phyloP scores from a whole-genome alignment of 257 asterid genomes.

The Capsicum rhomboideum region DNA sequence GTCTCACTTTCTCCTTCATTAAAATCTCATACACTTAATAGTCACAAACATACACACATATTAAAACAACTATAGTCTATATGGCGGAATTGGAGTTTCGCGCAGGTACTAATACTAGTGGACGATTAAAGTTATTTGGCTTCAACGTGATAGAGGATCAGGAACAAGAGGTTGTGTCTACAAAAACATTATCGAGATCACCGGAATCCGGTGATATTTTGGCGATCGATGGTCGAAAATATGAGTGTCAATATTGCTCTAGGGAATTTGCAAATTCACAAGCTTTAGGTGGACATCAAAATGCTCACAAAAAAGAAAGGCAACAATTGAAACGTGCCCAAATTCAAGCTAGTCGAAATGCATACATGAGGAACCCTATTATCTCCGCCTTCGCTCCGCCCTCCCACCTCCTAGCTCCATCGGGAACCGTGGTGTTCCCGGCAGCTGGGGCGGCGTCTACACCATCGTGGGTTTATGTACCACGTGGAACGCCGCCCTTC shows the following conservation, averaged over 20 bases:
- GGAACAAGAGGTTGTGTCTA: conserved; percentile 35
- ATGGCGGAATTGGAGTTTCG: conserved; percentile 58
- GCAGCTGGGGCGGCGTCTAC: conserved; percentile 3
- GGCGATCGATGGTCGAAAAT: conserved; percentile 63
- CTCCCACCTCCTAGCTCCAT: conserved; percentile 60
- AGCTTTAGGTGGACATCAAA: conserved; percentile 96
- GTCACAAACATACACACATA: neutral
- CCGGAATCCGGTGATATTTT: conserved; percentile 34
- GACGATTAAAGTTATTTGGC: conserved; percentile 74
- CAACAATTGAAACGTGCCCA: conserved; percentile 92
- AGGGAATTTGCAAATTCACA: conserved; percentile 94
- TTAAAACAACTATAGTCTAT: neutral
- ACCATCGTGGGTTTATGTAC: conserved; percentile 69
- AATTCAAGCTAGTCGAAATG: conserved; percentile 75
- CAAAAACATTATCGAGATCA: conserved; percentile 26
- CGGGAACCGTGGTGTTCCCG: conserved; percentile 30
- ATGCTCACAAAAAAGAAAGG: conserved; percentile 91
- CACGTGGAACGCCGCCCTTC: conserved; percentile 55
- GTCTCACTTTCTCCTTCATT: conserved; percentile 1
- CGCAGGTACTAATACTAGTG: conserved; percentile 12
- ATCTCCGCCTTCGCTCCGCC: conserved; percentile 80
- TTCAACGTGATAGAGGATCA: conserved; percentile 49
- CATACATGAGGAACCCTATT: conserved; percentile 89
- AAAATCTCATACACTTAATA: neutral
- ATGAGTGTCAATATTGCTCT: conserved; percentile 94